Base-by-base conservation (phyloP, 163 green algal species). In the Coccomyxa subellipsoidea region DNA sequence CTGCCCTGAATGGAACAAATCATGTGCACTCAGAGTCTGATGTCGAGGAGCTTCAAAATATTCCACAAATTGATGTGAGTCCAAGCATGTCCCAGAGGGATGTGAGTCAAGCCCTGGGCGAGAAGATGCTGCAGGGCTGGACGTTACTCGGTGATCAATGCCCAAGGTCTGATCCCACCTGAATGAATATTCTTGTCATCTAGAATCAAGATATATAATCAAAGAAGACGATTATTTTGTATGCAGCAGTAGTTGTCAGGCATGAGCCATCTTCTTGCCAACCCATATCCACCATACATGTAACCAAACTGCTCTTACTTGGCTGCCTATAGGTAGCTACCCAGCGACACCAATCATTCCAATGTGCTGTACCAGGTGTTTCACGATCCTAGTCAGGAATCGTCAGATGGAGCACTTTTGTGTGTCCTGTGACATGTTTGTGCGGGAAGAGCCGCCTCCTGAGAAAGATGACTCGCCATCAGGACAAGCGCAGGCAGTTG, bases 91-190 rank as follows among this genome's bases (percentile, higher is more conserved):
- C 47, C 21, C 47, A 59, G 47, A 73, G 66, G 66, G 66, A 73
- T 4, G 66, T 73, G 8, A 36, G 29, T 73, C 29, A 34, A 34
- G 27, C n/a, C 29, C 32, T 73, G 66, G 66, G 66, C 32, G 66
- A 73, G 27, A 73, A 73, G 32, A 73, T 73, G 66, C 66, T 73
- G 18, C 66, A 73, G 27, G 66, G 66, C 21, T 73, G 66, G 66
- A 73, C 66, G 21, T 23, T 73, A 18, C 66, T 73, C 21, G 66
- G 66, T 34, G 66, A 73, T 73, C 27, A 32, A n/a, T 73, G 66
- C 27, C 66, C 66, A 18, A 27, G 66, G 66, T 73, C n/a, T n/a
- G n/a, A n/a, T n/a, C n/a, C n/a, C n/a, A n/a, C n/a, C n/a, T n/a
- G n/a, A n/a, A n/a, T n/a, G n/a, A n/a, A n/a, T n/a, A n/a, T n/a